A percentile compares a stretch with the other conserved stretches of the same genome.
These are phyloP conservation scores for Phylloporus scabripes DNA, from an alignment of 768 basidiomycete species.

Conservation along the genomic window DNA sequence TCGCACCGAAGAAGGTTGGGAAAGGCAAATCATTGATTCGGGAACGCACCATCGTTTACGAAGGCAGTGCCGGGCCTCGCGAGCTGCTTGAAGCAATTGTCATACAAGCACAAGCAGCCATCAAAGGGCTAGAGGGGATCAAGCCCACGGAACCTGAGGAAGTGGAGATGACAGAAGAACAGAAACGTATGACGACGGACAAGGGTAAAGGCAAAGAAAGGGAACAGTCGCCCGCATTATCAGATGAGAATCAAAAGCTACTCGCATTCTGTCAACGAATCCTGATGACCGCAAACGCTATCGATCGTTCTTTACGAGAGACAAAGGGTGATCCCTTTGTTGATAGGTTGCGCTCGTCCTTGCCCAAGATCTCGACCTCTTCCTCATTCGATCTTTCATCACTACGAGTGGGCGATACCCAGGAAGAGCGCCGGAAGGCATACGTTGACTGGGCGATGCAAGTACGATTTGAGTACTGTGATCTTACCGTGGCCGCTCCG, in stretches of 20 bases:
- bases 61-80: constrained; percentile 85
- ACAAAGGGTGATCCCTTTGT: constrained; percentile 89
- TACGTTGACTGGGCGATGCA: constrained; percentile 83
- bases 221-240: constrained; percentile 33
- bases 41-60: constrained; percentile 82
- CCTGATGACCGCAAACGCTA: constrained; percentile 71
- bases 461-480: constrained; percentile 88
- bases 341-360: constrained; percentile 62
- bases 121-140: constrained; percentile 76
- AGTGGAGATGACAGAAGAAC: constrained; percentile 82
- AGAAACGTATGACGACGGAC: constrained; percentile 76
- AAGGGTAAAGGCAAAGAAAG: constrained; percentile 62
- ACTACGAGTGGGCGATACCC: constrained; percentile 45
- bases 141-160: constrained; percentile 42
- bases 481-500: constrained; percentile 52
- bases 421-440: constrained; percentile 59
- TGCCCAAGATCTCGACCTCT: constrained; percentile 67
- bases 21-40: constrained; percentile 50
- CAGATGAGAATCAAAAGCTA: constrained; percentile 76
- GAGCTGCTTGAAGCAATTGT: constrained; percentile 88
- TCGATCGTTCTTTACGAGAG: constrained; percentile 82
- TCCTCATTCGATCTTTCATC: constrained; percentile 38
- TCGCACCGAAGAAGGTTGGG: constrained; percentile 50
- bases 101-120: constrained; percentile 88
- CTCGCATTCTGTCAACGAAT: constrained; percentile 83